Conservation (phyloP, 106 monocot genomes). For the Phalaenopsis aphrodite region DNA sequence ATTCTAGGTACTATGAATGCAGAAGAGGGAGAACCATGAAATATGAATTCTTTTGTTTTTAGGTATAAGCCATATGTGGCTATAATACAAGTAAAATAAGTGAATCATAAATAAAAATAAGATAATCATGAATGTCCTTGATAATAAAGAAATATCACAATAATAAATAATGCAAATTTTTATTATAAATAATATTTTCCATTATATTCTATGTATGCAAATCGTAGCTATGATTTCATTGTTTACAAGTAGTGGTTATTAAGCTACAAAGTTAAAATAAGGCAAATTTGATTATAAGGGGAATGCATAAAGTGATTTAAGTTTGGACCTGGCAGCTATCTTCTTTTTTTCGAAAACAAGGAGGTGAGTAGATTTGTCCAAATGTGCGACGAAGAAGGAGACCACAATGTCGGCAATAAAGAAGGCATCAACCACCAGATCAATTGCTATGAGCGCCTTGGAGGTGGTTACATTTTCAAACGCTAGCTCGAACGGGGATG, state of each 20-base stretch:
- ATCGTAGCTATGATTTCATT: neutral
- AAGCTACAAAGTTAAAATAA: neutral
- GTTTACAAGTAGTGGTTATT: neutral
- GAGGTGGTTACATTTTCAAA: slow-evolving; percentile 13
- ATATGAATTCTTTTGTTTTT: no score
- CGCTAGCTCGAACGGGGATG: slow-evolving; percentile 42
- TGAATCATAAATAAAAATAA: no score
- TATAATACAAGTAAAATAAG: no score
- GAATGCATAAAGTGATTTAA: neutral
- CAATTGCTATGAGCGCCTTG: slow-evolving; percentile 11
- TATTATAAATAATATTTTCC: neutral
- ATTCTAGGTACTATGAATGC: no score
- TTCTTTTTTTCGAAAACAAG: slow-evolving; percentile 31
- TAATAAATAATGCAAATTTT: no score
- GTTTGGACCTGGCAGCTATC: slow-evolving; percentile 30
- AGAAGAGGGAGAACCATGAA: no score
- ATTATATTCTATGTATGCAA: neutral
- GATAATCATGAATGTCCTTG: no score
- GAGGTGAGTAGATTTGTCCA: slow-evolving; percentile 33
- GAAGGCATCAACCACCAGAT: slow-evolving; percentile 35
- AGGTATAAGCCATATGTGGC: no score
- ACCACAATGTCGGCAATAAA: slow-evolving; percentile 37
- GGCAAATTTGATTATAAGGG: neutral
- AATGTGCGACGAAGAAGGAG: slow-evolving; percentile 44
- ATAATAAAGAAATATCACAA: no score